Conservation (phyloP, 176 grass and related monocot species). For the Aegilops bicornis region DNA sequence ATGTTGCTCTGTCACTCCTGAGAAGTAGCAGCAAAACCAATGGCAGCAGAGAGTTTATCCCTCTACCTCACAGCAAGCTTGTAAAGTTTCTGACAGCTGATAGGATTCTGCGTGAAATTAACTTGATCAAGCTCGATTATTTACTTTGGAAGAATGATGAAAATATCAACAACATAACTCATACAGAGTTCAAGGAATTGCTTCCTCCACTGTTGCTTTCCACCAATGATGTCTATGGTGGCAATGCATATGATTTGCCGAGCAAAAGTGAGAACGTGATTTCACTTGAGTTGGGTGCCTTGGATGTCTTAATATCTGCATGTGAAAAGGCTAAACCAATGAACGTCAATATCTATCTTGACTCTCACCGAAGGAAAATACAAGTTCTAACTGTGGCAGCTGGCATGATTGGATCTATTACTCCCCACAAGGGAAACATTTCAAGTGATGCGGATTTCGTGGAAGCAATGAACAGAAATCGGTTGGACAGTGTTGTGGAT, state of each 20-base stretch:
- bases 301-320: constrained; percentile 88
- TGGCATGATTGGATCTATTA: constrained; percentile 56
- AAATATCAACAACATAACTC: constrained; percentile 74
- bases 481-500: constrained; percentile 69
- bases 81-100: constrained; percentile 72
- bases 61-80: constrained; percentile 75
- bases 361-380: constrained; percentile 79
- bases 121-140: constrained; percentile 84
- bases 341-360: constrained; percentile 79
- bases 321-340: constrained; percentile 84
- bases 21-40: constrained; percentile 40
- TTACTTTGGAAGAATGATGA: constrained; percentile 85
- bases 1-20: constrained; percentile 65
- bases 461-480: constrained; percentile 55
- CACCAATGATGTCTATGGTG: constrained; percentile 70
- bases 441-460: constrained; percentile 54
- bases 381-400: constrained; percentile 76
- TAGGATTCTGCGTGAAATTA: constrained; percentile 90
- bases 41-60: constrained; percentile 47
- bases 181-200: constrained; percentile 77
- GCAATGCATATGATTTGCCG: constrained; percentile 38
- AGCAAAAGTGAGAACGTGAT: constrained; percentile 58
- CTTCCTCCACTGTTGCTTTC: constrained; percentile 90
- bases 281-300: constrained; percentile 70
- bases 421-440: constrained; percentile 23